Base-by-base conservation (phyloP, 23 red algal genomes). In the Cyanidium caldarium region DNA sequence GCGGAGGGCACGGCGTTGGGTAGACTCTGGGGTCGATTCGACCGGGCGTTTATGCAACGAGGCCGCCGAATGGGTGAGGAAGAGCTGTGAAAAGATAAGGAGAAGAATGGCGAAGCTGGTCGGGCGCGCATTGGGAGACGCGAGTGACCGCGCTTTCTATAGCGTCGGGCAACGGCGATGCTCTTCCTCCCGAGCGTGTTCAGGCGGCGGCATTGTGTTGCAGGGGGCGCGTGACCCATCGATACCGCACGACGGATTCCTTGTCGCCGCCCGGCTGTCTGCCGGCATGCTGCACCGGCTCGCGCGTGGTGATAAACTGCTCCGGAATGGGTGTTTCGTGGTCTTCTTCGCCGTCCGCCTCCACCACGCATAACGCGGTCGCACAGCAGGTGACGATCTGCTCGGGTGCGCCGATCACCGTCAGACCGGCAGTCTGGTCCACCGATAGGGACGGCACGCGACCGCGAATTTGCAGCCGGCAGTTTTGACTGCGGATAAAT, bases 221-320 rank as follows among this genome's bases (percentile, higher is more conserved):
- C n/a, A n/a, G n/a, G n/a, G n/a, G n/a, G n/a, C n/a, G n/a, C 13
- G 51, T 61, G 51, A 61, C 23, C 51, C 51, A 61, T 28, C 51
- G 51, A 28, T 21, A 25, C 51, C n/a, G n/a, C 23, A 28, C 7
- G 19, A 5, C 51, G n/a, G 51, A 14, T 28, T 25, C 10, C 19
- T 7, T 25, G 5, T 16, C 10, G 10, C n/a, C 51, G 5, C n/a
- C 10, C 51, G 10, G 10, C 51, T 61, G n/a, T n/a, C n/a, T n/a
- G n/a, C n/a, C n/a, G n/a, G n/a, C n/a, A n/a, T n/a, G 10, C 10
- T 61, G n/a, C 12, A 44, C n/a, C 19, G 10, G 7, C 51, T 61
- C n/a, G n/a, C 51, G 51, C 19, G n/a, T 16, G 51, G 51, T 61
- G 51, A 61, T 61, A 28, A 61, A 61, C 51, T 61, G 51, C 51